Evolutionary conservation across 176 grass and related monocot species (phyloP).

Genomic region (Eleusine coracana): DNA sequence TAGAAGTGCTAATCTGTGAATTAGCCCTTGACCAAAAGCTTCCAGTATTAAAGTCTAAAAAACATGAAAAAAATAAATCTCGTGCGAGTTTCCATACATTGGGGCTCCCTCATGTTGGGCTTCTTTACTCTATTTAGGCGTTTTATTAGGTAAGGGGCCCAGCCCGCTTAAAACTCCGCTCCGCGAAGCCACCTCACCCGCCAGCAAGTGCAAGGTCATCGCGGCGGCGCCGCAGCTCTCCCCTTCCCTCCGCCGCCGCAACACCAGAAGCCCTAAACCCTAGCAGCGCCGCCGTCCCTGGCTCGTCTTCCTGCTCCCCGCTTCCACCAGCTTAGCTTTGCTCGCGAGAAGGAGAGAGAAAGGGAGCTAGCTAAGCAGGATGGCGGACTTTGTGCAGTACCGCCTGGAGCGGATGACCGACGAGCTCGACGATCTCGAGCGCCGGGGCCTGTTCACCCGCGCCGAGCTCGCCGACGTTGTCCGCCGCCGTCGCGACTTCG

Average conservation of each 20-base stretch:
- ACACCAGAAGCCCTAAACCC: not conserved
- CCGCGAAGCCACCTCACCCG: not conserved
- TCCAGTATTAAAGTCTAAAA: no score
- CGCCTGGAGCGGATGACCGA: conserved; percentile 87
- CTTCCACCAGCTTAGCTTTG: not conserved
- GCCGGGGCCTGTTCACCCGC: conserved; percentile 75
- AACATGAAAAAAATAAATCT: no score
- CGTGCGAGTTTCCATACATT: no score
- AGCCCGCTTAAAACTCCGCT: not conserved
- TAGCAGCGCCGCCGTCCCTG: not conserved
- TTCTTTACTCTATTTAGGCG: not conserved
- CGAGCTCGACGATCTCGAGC: conserved; percentile 85
- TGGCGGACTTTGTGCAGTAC: conserved; percentile 87
- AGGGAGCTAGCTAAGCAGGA: not conserved
- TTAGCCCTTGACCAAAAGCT: no score
- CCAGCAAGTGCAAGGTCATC: not conserved
- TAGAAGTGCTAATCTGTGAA: no score
- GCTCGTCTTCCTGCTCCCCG: not conserved
- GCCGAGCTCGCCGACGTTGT: conserved; percentile 74
- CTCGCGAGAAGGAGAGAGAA: not conserved
- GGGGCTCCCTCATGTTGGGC: not conserved
- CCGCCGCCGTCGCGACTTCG: conserved; percentile 77
- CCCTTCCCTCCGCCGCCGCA: not conserved
- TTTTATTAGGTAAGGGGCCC: not conserved
- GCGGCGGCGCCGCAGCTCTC: not conserved